Evolutionary conservation across 345 rosid species (phyloP).

Genomic region (Rhizophora apiculata): DNA sequence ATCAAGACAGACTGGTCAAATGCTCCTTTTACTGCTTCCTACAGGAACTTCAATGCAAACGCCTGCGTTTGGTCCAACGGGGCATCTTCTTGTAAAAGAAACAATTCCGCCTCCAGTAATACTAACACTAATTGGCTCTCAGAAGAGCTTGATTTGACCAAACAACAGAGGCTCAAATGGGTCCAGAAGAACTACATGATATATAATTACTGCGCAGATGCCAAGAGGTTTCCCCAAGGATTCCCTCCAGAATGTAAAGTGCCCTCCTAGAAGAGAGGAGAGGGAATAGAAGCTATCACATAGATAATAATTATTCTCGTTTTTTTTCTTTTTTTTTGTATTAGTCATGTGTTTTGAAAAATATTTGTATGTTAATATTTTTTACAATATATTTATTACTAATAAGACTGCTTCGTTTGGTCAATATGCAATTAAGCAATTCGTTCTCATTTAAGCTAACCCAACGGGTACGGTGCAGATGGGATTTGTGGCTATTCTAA

Average conservation of each 20-base stretch:
- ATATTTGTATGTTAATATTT: not conserved
- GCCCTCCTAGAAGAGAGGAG: not conserved
- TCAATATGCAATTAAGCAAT: too few species aligned
- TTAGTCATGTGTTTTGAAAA: not conserved
- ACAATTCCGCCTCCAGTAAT: not conserved
- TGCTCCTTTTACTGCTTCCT: slow-evolving; percentile 58
- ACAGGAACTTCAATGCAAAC: slow-evolving; percentile 38
- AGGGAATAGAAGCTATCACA: not conserved
- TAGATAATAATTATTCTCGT: not conserved
- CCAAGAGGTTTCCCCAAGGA: slow-evolving; percentile 11
- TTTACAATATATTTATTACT: too few species aligned
- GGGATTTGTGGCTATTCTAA: too few species aligned
- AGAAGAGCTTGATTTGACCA: not conserved
- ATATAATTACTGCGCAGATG: slow-evolving; percentile 13
- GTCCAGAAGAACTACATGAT: slow-evolving; percentile 18
- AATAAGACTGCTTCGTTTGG: too few species aligned
- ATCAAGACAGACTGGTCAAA: slow-evolving; percentile 58
- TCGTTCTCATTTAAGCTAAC: too few species aligned
- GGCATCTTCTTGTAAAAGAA: slow-evolving; percentile 24
- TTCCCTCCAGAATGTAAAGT: not conserved
- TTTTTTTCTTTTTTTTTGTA: not conserved
- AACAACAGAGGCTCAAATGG: slow-evolving; percentile 6
- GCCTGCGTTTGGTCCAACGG: slow-evolving; percentile 37
- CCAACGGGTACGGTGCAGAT: too few species aligned
- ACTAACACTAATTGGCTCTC: not conserved